Evolutionary conservation across 257 asterid species (phyloP), one percentile per base, ranked within the genome.

Genomic region (Agastache rugosa): DNA sequence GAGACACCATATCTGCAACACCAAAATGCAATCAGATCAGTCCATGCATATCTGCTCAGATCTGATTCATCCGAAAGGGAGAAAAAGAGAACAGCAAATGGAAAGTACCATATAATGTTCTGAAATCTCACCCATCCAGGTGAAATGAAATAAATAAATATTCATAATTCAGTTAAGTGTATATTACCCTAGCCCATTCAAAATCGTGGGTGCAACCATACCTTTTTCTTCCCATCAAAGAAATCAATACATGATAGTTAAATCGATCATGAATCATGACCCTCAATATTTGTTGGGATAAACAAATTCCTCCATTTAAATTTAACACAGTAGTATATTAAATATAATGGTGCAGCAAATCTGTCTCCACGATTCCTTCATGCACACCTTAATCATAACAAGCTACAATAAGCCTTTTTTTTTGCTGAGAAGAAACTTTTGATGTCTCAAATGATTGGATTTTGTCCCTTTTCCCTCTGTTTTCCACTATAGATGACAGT

Each of bases 1-100:
- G 93, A 77, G 73, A 95, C 99, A 54, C 96, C 95, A 75, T 90
- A 73, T 69, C 99, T 95, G 96, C 83, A 84, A 87, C 74, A 78
- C 37, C 56, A 75, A 31, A 50, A 69, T 63, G 72, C 70, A 74
- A 78, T 48, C 4, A 37, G 8, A 67, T 54, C 16, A 20, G 61
- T 51, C 17, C 72, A 47, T n/a, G 45, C 41, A 73, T 45, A 60
- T 42, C 69, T 55, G 34, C 22, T 8, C 53, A 11, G 45, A 48
- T 62, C 61, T 44, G 77, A 35, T n/a, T 44, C 41, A 39, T 67
- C 19, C 12, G 25, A 56, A 48, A 9, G 17, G 66, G 8, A 47
- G 55, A 35, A 25, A 63, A 34, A 19, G n/a, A 15, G 51, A 25
- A 75, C 16, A 58, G 16, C 58, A 80, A 22, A 53, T 15, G 31